phyloP scores from a whole-genome alignment of 1,284 basidiomycete species.

The Ceratobasidium sp. region DNA sequence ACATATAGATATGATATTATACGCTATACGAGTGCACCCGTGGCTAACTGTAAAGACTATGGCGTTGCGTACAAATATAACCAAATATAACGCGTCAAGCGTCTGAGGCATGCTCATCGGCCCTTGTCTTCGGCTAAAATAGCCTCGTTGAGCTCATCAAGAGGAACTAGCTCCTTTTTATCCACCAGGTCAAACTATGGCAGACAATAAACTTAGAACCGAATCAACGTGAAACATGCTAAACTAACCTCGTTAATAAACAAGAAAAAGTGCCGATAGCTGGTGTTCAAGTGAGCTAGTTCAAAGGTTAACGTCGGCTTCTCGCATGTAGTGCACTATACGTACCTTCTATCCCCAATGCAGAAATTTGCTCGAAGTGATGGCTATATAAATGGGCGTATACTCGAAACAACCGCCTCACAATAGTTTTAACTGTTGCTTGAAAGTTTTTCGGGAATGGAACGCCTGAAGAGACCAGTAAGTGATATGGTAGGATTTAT shows the following conservation, averaged over 20 bases:
- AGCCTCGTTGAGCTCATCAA: slow-evolving; percentile 95
- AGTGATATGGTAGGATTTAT: neutral
- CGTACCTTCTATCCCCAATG: slow-evolving; percentile 94
- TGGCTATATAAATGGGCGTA: slow-evolving; percentile 99
- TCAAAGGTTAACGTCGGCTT: slow-evolving; percentile 1
- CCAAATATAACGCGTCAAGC: neutral
- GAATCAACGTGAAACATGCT: neutral
- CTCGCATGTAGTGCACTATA: slow-evolving; percentile 4
- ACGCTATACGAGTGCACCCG: neutral
- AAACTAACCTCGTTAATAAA: slow-evolving; percentile 86
- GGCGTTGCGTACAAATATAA: neutral
- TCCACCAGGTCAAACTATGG: slow-evolving; percentile 92
- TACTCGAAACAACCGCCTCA: slow-evolving; percentile 91
- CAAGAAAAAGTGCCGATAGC: slow-evolving; percentile 96
- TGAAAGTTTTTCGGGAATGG: slow-evolving; percentile 92
- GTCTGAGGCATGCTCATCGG: slow-evolving; percentile 41
- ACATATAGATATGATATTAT: neutral
- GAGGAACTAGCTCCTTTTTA: slow-evolving; percentile 92
- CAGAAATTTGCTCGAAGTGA: slow-evolving; percentile 99
- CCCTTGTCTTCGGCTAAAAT: slow-evolving; percentile 83
- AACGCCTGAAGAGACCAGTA: slow-evolving; percentile 62
- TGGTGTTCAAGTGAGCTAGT: slow-evolving; percentile 95
- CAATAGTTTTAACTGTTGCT: slow-evolving; percentile 88
- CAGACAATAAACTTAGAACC: neutral
- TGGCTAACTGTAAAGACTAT: too few relatives aligned